Percentiles rank a stretch among this genome's conserved stretches.
Conservation (phyloP, 2,329 filamentous ascomycete species). For the Chaetomiaceae sp. region DNA sequence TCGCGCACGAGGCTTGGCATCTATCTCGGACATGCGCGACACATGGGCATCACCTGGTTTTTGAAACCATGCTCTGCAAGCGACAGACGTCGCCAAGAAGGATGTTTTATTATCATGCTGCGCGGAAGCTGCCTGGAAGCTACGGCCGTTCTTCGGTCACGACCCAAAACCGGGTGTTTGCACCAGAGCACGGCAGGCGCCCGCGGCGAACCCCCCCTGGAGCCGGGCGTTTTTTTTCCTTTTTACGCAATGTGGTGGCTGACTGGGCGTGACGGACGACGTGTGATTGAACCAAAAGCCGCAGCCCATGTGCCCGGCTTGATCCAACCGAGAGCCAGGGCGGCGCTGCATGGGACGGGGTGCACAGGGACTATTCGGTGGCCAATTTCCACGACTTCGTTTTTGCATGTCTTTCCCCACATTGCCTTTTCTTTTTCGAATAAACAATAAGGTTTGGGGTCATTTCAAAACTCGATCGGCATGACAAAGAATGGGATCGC, state of each 20-base stretch:
- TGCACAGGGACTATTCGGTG: neutral
- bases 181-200: neutral
- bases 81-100: neutral
- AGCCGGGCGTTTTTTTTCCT: neutral
- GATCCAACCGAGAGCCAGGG: constrained; percentile 4
- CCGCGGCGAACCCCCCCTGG: neutral
- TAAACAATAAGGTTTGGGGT: neutral
- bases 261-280: constrained; percentile 5
- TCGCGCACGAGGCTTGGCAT: neutral
- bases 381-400: neutral
- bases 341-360: neutral
- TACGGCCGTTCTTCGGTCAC: constrained; percentile 19
- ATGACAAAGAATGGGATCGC: no score
- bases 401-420: neutral
- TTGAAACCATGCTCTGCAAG: neutral
- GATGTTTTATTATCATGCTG: neutral
- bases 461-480: no score
- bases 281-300: constrained; percentile 10
- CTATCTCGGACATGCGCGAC: neutral
- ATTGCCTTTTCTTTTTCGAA: neutral
- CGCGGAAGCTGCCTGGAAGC: constrained; percentile 1
- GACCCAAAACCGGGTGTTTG: constrained; percentile 12
- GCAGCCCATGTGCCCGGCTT: constrained; percentile 2
- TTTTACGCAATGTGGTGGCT: constrained; percentile 10
- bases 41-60: neutral